Conservation (phyloP, 2,329 filamentous ascomycete species). For the Alternaria atra region DNA sequence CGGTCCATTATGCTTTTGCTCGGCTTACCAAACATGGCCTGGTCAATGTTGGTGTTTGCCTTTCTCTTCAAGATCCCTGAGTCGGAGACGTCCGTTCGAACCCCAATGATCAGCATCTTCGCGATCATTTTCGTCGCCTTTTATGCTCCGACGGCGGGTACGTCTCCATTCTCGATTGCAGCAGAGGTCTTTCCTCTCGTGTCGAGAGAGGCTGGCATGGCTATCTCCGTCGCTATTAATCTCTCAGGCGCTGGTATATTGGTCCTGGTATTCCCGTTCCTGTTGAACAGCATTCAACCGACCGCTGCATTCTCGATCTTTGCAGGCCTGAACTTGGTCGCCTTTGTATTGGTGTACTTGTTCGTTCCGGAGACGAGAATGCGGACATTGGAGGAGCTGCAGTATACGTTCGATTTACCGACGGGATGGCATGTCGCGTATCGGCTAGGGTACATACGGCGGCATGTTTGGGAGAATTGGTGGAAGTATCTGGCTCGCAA, state of each 20-base stretch:
- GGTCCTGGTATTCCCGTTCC: conserved; percentile 48
- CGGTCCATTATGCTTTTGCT: conserved; percentile 30
- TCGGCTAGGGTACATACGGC: conserved; percentile 22
- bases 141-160: conserved; percentile 34
- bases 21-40: conserved; percentile 35
- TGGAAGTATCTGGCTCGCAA: conserved; percentile 26
- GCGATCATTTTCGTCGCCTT: conserved; percentile 29
- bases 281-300: conserved; percentile 41
- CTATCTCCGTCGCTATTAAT: conserved; percentile 51
- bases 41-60: conserved; percentile 34
- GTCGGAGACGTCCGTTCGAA: conserved; percentile 9
- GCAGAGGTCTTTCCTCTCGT: conserved; percentile 36
- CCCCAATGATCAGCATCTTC: conserved; percentile 25
- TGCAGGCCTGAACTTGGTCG: conserved; percentile 39
- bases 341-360: conserved; percentile 40
- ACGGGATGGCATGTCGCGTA: conserved; percentile 32
- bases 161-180: conserved; percentile 33
- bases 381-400: conserved; percentile 35
- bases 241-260: conserved; percentile 51
- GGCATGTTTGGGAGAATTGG: conserved; percentile 26
- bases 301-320: conserved; percentile 51
- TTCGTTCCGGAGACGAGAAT: conserved; percentile 39
- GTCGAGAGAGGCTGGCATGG: conserved; percentile 35
- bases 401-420: conserved; percentile 35
- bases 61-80: conserved; percentile 27